Evolutionary conservation across 208 protist genomes (phyloP).

Genomic region (Angomonas desouzai): DNA sequence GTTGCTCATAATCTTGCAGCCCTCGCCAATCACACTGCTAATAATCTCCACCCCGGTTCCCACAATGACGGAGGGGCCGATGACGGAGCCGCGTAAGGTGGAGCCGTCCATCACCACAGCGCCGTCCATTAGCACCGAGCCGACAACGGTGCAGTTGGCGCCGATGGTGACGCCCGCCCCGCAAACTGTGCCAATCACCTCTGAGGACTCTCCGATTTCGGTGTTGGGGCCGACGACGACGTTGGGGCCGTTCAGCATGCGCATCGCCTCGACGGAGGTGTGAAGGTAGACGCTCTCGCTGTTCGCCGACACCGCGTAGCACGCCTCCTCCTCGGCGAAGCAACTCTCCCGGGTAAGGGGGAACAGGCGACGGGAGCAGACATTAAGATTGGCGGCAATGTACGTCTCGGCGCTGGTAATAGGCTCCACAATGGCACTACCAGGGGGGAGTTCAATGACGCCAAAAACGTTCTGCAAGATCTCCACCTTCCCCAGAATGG

Average conservation of each 20-base stretch:
- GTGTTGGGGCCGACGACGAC: slow-evolving; percentile 66
- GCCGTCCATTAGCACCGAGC: slow-evolving; percentile 69
- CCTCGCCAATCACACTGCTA: slow-evolving; percentile 51
- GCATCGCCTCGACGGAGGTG: slow-evolving; percentile 29
- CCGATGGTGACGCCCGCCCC: slow-evolving; percentile 57
- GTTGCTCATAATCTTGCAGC: slow-evolving; percentile 26
- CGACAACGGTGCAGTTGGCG: slow-evolving; percentile 38
- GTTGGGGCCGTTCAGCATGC: slow-evolving; percentile 24
- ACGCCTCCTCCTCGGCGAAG: slow-evolving; percentile 65
- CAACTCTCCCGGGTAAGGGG: slow-evolving; percentile 79
- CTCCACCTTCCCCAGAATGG: slow-evolving; percentile 60
- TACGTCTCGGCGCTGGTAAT: slow-evolving; percentile 64
- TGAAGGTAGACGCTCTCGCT: slow-evolving; percentile 79
- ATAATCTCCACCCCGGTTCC: slow-evolving; percentile 41
- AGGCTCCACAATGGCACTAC: slow-evolving; percentile 43
- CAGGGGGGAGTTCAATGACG: slow-evolving; percentile 37
- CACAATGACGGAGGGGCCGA: slow-evolving; percentile 49
- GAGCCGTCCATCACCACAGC: slow-evolving; percentile 50
- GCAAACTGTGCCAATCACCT: slow-evolving; percentile 53
- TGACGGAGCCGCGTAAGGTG: slow-evolving; percentile 47
- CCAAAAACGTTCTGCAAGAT: slow-evolving; percentile 79
- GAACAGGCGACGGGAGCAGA: slow-evolving; percentile 70
- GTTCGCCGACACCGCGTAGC: slow-evolving; percentile 58
- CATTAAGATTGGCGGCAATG: slow-evolving; percentile 71
- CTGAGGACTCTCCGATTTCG: slow-evolving; percentile 42